Evolutionary conservation across 306 rosid species (phyloP), one percentile per base, ranked within the genome.

Genomic region (Aeschynomene evenia): DNA sequence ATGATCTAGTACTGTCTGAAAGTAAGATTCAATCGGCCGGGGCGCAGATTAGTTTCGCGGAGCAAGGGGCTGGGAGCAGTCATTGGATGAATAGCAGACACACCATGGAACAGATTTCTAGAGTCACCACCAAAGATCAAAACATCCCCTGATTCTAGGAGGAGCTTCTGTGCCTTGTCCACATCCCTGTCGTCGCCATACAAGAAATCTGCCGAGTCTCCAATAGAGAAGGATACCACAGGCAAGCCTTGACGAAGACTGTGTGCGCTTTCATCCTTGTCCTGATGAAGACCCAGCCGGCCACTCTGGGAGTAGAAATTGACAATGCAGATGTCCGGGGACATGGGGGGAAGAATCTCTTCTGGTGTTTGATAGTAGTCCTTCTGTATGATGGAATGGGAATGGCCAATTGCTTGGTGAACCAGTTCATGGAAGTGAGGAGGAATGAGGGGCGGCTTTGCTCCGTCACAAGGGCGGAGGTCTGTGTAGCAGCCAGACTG

Each of bases 181-280:
- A 57, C 71, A 56, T 84, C 86, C 72, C 86, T 74, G 28, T 61
- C 66, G 23, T 87, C 85, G 0, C 89, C 79, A 13, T 73, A 88
- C 74, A 80, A 57, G 57, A 94, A 94, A 2, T 85, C 87, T 3
- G 97, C 97, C 0, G 87, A 22, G 77, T 94, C 89, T 22, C 98
- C 98, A 36, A 94, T 85, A 56, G 98, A 88, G 64, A 94, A 88
- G 68, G 98, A 94, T 13, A 94, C 87, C 12, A 90, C 92, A 0
- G 97, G 91, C 66, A 87, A 76, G 19, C 84, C 71, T 1, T 5
- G 57, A 0, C 0, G 4, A 24, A 85, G 75, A 72, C 91, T 88
- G 37, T 52, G 52, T 55, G 0, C 9, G 70, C 95, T 94, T 76
- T 90, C 97, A 82, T 90, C 95, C 37, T 88, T 67, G 84, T 94